Conservation (phyloP, 2,329 filamentous ascomycete genomes). For the Aaosphaeria arxii region DNA sequence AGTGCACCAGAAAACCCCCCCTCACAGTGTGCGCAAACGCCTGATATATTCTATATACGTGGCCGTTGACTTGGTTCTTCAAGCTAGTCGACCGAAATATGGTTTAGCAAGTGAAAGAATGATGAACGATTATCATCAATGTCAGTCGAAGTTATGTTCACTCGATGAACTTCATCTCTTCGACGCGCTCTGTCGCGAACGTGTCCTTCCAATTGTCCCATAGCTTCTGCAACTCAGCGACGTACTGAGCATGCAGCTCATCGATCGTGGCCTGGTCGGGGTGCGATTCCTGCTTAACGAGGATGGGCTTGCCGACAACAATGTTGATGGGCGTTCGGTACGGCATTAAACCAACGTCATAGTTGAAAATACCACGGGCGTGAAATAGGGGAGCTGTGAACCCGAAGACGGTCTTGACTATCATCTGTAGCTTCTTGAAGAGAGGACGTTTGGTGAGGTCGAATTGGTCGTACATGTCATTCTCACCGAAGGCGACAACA, state of each 20-base stretch:
- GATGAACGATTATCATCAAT: too few species aligned
- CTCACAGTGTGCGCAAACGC: too few species aligned
- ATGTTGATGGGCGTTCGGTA: conserved; percentile 85
- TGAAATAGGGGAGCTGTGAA: conserved; percentile 92
- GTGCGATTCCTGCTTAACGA: conserved; percentile 60
- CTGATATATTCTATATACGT: too few species aligned
- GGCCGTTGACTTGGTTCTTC: too few species aligned
- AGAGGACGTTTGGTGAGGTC: conserved; percentile 72
- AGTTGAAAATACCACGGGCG: conserved; percentile 91
- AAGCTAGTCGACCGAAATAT: too few species aligned
- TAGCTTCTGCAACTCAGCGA: conserved; percentile 68
- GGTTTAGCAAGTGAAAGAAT: too few species aligned
- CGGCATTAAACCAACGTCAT: conserved; percentile 94
- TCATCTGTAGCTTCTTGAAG: conserved; percentile 77
- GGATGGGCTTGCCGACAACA: conserved; percentile 81
- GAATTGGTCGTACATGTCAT: conserved; percentile 91
- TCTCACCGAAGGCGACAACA: conserved; percentile 90
- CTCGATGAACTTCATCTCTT: conserved; percentile 66
- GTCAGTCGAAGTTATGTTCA: conserved; percentile 21
- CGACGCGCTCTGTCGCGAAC: conserved; percentile 61
- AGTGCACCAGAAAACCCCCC: too few species aligned
- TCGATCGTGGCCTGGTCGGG: conserved; percentile 76
- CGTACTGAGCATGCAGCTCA: conserved; percentile 74
- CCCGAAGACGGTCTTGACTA: conserved; percentile 80
- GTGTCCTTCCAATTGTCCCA: conserved; percentile 78